Evolutionary conservation across 2,329 filamentous ascomycete genomes (phyloP).

Genomic region (Ascochyta clinopodiicola): DNA sequence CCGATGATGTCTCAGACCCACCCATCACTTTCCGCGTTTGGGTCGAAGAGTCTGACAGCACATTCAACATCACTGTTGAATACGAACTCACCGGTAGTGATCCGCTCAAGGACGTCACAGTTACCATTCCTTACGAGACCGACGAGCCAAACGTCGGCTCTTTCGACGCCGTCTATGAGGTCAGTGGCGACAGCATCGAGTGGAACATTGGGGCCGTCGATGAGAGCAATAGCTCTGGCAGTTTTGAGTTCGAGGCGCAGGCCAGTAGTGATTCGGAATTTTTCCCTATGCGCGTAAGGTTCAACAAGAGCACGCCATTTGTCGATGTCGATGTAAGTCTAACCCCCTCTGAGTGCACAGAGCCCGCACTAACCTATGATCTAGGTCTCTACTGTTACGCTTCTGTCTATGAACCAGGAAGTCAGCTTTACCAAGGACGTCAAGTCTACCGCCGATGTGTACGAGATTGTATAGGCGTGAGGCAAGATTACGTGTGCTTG

Average conservation of each 20-base stretch:
- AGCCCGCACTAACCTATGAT: conserved; percentile 33
- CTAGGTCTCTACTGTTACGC: conserved; percentile 71
- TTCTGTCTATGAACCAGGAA: conserved; percentile 78
- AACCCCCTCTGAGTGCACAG: not conserved
- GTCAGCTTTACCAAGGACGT: conserved; percentile 84
- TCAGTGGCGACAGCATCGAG: conserved; percentile 89
- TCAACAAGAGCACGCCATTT: conserved; percentile 84
- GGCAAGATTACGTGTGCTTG: not conserved
- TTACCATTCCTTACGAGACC: conserved; percentile 84
- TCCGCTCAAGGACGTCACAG: conserved; percentile 79
- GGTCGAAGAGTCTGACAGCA: conserved; percentile 87
- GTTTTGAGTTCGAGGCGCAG: conserved; percentile 94
- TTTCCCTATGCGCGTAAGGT: conserved; percentile 95
- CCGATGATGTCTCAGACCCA: conserved; percentile 78
- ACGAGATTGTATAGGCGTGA: conserved; percentile 70
- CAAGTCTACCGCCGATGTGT: conserved; percentile 77
- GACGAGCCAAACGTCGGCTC: conserved; percentile 88
- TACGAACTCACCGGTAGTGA: conserved; percentile 90
- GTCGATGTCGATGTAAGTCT: conserved; percentile 89
- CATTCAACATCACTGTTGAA: conserved; percentile 90
- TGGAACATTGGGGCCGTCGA: conserved; percentile 91
- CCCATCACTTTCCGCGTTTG: conserved; percentile 97
- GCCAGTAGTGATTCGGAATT: conserved; percentile 90
- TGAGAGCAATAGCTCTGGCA: conserved; percentile 79
- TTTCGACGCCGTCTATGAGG: conserved; percentile 93